Percentiles rank a stretch among this genome's conserved stretches.
Conservation (phyloP, 2,329 filamentous ascomycete species). For the Aspergillus sp. region DNA sequence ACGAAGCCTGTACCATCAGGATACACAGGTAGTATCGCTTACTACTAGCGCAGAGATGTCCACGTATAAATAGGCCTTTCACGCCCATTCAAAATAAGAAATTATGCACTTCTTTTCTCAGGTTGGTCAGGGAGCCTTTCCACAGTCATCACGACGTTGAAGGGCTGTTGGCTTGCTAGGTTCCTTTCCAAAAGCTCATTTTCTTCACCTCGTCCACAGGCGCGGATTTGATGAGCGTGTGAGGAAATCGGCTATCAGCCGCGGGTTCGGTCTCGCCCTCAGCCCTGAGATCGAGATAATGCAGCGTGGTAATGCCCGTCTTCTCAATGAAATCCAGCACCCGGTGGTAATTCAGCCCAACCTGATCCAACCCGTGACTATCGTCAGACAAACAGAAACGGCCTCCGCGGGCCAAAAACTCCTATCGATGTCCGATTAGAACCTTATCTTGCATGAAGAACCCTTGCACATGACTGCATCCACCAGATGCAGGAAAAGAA, state of each 20-base stretch:
- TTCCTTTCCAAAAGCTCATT: constrained; percentile 31
- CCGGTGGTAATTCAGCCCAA: constrained; percentile 78
- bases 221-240: constrained; percentile 32
- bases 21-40: too few relatives aligned
- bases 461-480: not conserved
- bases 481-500: not conserved
- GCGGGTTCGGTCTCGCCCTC: constrained; percentile 13
- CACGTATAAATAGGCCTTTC: too few relatives aligned
- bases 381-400: constrained; percentile 92
- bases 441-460: not conserved
- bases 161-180: not conserved
- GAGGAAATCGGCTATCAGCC: constrained; percentile 39
- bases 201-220: constrained; percentile 36
- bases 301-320: constrained; percentile 38
- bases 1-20: too few relatives aligned
- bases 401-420: constrained; percentile 71
- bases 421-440: constrained; percentile 46
- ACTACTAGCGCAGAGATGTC: too few relatives aligned
- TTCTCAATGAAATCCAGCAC: constrained; percentile 69
- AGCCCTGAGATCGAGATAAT: constrained; percentile 35
- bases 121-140: too few relatives aligned
- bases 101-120: too few relatives aligned
- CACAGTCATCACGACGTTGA: too few relatives aligned
- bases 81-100: too few relatives aligned
- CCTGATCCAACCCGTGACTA: constrained; percentile 83